Percentiles rank a stretch among this genome's conserved stretches.
Conservation (phyloP, 2,329 filamentous ascomycete genomes). For the Fusarium sp. region DNA sequence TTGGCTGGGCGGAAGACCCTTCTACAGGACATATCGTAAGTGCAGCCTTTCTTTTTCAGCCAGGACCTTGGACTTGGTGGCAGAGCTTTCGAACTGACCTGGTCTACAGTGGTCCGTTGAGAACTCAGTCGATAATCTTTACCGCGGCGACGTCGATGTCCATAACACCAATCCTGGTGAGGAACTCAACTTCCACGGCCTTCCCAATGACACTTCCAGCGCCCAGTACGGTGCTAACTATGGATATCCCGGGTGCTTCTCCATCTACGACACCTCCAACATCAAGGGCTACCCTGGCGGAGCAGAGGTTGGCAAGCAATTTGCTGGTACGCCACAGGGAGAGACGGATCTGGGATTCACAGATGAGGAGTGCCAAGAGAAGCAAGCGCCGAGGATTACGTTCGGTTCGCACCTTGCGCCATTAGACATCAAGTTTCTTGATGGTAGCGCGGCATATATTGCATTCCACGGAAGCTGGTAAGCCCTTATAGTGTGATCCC, state of each 20-base stretch:
- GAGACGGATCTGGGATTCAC: constrained; percentile 9
- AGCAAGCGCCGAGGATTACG: background rate
- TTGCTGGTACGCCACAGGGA: background rate
- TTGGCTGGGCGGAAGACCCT: constrained; percentile 10
- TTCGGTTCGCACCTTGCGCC: constrained; percentile 9
- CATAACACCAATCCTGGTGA: constrained; percentile 11
- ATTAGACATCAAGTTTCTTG: background rate
- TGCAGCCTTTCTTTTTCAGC: background rate
- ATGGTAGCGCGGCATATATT: constrained; percentile 2
- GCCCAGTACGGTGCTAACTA: background rate
- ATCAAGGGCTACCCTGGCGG: background rate
- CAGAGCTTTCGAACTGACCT: background rate
- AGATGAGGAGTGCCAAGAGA: constrained; percentile 6
- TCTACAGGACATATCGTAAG: constrained; percentile 5
- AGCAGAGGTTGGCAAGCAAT: constrained; percentile 2
- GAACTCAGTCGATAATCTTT: constrained; percentile 16
- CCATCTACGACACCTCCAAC: background rate
- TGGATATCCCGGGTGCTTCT: constrained; percentile 10
- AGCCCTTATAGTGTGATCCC: background rate
- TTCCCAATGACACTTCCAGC: constrained; percentile 3
- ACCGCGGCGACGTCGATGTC: background rate
- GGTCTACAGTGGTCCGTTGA: constrained; percentile 1
- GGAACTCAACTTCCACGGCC: constrained; percentile 9
- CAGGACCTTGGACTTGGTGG: fast-evolving
- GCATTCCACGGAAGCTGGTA: constrained; percentile 10